These are phyloP conservation scores for Clarireedia homoeocarpa DNA, from an alignment of 2,329 filamentous ascomycete genomes.

Conservation along the genomic window DNA sequence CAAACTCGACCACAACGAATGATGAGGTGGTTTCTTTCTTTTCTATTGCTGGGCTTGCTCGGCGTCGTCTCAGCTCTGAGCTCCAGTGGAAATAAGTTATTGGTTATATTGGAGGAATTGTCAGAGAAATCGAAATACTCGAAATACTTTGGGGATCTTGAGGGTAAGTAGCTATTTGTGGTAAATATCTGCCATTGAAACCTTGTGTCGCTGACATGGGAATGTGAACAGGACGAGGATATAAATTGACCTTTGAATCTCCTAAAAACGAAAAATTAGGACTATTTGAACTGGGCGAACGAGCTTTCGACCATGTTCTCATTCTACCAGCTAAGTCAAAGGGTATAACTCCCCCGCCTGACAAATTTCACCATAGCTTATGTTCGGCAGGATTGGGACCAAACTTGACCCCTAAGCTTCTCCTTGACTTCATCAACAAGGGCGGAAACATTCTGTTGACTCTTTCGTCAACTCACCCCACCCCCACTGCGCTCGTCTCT, in stretches of 20 bases:
- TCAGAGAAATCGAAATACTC: constrained; percentile 77
- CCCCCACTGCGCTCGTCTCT: constrained; percentile 65
- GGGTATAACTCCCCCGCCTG: constrained; percentile 42
- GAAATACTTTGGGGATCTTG: constrained; percentile 67
- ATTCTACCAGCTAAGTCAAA: constrained; percentile 87
- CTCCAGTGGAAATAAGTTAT: constrained; percentile 67
- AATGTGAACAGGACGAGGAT: constrained; percentile 64
- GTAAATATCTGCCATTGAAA: not conserved
- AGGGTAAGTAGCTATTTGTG: constrained; percentile 42
- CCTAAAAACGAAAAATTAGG: constrained; percentile 71
- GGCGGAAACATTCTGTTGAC: constrained; percentile 86
- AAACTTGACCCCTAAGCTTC: constrained; percentile 72
- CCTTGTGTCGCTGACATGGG: constrained; percentile 8
- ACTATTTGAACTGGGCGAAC: constrained; percentile 80
- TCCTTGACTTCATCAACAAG: constrained; percentile 87
- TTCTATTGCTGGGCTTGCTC: constrained; percentile 59
- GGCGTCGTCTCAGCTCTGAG: constrained; percentile 68
- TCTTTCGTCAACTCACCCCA: constrained; percentile 63
- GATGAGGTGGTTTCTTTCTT: constrained; percentile 70
- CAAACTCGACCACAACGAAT: constrained; percentile 21
- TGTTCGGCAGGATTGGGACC: constrained; percentile 65
- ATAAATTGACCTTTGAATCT: constrained; percentile 70
- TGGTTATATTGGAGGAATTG: constrained; percentile 80
- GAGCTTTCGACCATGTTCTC: constrained; percentile 83
- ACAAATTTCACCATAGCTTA: constrained; percentile 9